Percentiles rank a stretch among this genome's conserved stretches.
Evolutionary conservation across 805 yeast genomes (phyloP).

Genomic region (Metschnikowia gruessii): DNA sequence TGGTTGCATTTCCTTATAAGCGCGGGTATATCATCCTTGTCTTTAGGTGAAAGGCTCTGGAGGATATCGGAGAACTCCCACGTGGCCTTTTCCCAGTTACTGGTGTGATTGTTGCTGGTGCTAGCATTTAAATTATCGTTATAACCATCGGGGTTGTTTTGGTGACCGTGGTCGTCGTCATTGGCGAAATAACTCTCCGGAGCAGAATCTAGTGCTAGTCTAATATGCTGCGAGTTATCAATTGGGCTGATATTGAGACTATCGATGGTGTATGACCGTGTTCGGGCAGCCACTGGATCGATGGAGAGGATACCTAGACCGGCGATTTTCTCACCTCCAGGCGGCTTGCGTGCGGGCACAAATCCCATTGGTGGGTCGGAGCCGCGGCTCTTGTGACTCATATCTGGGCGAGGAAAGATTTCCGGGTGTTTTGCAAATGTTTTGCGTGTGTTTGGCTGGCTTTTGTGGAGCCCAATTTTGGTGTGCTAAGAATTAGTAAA

Average conservation of each 20-base stretch:
- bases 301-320: slow-evolving; percentile 13
- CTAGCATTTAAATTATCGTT: not conserved
- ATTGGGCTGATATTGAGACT: slow-evolving; percentile 21
- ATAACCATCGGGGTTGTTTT: not conserved
- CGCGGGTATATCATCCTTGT: slow-evolving; percentile 43
- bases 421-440: no score
- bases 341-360: no score
- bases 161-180: not conserved
- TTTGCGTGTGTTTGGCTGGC: no score
- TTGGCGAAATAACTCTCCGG: not conserved
- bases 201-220: not conserved
- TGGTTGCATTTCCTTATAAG: slow-evolving; percentile 64
- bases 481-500: no score
- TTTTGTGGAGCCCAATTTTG: no score
- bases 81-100: slow-evolving; percentile 32
- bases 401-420: no score
- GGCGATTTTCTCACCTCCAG: not conserved
- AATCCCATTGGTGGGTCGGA: no score
- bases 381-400: not conserved
- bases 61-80: slow-evolving; percentile 64
- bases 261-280: slow-evolving; percentile 19
- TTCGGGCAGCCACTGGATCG: slow-evolving; percentile 9
- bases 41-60: slow-evolving; percentile 48
- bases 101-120: not conserved
- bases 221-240: slow-evolving; percentile 12